These are phyloP conservation scores for Auriscalpium microsporum DNA, from an alignment of 768 basidiomycete species.

Conservation along the genomic window DNA sequence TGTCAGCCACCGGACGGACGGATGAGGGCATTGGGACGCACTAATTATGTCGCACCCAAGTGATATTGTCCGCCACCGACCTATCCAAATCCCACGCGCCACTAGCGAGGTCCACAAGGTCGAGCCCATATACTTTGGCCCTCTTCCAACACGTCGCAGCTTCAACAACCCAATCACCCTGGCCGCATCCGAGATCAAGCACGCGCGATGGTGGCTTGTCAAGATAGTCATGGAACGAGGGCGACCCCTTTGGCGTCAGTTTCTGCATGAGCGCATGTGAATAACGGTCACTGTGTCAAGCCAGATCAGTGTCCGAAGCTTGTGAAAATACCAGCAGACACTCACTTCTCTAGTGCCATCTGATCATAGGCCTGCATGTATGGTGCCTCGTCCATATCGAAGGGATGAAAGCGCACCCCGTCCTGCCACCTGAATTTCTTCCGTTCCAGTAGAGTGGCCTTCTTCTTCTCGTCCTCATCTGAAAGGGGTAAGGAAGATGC, in stretches of 20 bases:
- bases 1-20: neutral
- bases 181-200: constrained; percentile 72
- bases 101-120: constrained; percentile 38
- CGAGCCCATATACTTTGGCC: constrained; percentile 55
- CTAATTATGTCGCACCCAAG: constrained; percentile 61
- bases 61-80: constrained; percentile 30
- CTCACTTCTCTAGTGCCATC: constrained; percentile 50
- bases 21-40: constrained; percentile 27
- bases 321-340: constrained; percentile 4
- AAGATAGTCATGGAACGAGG: constrained; percentile 49
- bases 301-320: constrained; percentile 9
- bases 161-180: constrained; percentile 58
- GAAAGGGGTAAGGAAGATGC: neutral
- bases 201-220: constrained; percentile 43
- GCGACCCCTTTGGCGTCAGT: constrained; percentile 44
- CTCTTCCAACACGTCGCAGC: constrained; percentile 56
- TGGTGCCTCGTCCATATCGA: constrained; percentile 35
- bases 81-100: constrained; percentile 7
- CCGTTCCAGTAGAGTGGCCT: constrained; percentile 10
- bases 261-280: constrained; percentile 41
- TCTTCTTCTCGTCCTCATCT: neutral
- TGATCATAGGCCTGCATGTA: constrained; percentile 65
- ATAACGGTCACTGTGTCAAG: constrained; percentile 46
- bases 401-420: constrained; percentile 48
- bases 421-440: constrained; percentile 18